A percentile compares a stretch with the other conserved stretches of the same genome.
phyloP scores from a whole-genome alignment of 2,329 filamentous ascomycete species.

The Podosphaera fusca region DNA sequence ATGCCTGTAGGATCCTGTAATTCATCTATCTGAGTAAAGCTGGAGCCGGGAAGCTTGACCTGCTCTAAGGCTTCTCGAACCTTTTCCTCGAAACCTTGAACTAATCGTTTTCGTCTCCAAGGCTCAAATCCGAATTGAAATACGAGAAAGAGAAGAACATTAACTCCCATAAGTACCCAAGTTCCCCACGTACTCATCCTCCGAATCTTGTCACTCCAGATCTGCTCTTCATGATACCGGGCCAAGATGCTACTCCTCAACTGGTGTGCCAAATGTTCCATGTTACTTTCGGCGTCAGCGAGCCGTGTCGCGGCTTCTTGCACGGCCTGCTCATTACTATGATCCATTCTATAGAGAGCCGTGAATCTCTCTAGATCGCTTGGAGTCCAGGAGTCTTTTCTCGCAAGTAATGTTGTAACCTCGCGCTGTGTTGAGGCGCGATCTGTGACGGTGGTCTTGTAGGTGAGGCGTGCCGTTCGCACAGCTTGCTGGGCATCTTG shows the following conservation, averaged over 20 bases:
- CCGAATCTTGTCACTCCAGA: constrained; percentile 94
- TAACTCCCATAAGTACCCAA: constrained; percentile 93
- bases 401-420: constrained; percentile 77
- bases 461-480: constrained; percentile 45
- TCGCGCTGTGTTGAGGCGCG: constrained; percentile 84
- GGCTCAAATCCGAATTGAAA: constrained; percentile 82
- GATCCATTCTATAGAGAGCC: constrained; percentile 70
- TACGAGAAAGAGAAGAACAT: constrained; percentile 68
- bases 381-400: constrained; percentile 81
- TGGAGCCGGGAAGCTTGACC: constrained; percentile 7
- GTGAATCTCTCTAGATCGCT: constrained; percentile 87
- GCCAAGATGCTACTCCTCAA: constrained; percentile 67
- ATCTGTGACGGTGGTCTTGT: constrained; percentile 63
- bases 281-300: constrained; percentile 50
- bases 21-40: constrained; percentile 15
- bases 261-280: constrained; percentile 53
- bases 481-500: constrained; percentile 39
- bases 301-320: constrained; percentile 46
- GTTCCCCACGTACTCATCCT: constrained; percentile 96
- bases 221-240: constrained; percentile 95
- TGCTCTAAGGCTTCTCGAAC: constrained; percentile 38
- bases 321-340: constrained; percentile 76
- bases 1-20: neutral
- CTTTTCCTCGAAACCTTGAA: constrained; percentile 62
- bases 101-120: constrained; percentile 62